Base-by-base conservation (phyloP, 1,284 basidiomycete genomes). In the Malassezia sp. region DNA sequence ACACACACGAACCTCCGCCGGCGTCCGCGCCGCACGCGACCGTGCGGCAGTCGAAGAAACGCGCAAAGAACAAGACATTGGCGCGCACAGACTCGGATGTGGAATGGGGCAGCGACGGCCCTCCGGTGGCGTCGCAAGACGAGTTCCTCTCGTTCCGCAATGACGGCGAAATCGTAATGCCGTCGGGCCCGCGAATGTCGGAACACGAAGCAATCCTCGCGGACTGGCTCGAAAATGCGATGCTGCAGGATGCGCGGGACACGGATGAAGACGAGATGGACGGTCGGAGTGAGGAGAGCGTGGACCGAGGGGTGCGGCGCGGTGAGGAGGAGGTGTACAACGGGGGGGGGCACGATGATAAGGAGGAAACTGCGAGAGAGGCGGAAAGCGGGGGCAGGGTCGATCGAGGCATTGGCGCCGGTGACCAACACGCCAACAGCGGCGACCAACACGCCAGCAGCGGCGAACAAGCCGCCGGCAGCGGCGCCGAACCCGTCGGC, bases 81-180 rank as follows among this genome's bases (percentile, higher is more conserved):
- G 41, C 31, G 4, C 41, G 41, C 11, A n/a, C 53, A 28, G 63
- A 65, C 28, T 61, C 59, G 10, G 63, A 65, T 35, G 52, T 65
- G 4, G 63, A 65, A 4, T 65, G 63, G 63, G 63, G 63, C 38
- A 61, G 57, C 38, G 61, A 65, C 39, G 63, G 61, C 3, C 60
- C 63, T 8, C 61, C 61, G 1, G 38, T 39, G 18, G 48, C 23
- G 18, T 17, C 26, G 15, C 18, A 33, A 10, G 34, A 42, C 21
- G 15, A 22, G 11, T 49, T 49, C 24, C n/a, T 49, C 34, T 33
- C 39, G 24, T 35, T 49, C 9, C 24, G 30, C 2, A 11, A 38
- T 6, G 21, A 29, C 4, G 39, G 31, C 21, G 43, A 51, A 20
- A 32, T 51, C 23, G 15, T 52, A 11, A 17, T 17, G 26, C 9